These are phyloP conservation scores for Penicillium sp. DNA, from an alignment of 2,329 filamentous ascomycete species.

Conservation along the genomic window DNA sequence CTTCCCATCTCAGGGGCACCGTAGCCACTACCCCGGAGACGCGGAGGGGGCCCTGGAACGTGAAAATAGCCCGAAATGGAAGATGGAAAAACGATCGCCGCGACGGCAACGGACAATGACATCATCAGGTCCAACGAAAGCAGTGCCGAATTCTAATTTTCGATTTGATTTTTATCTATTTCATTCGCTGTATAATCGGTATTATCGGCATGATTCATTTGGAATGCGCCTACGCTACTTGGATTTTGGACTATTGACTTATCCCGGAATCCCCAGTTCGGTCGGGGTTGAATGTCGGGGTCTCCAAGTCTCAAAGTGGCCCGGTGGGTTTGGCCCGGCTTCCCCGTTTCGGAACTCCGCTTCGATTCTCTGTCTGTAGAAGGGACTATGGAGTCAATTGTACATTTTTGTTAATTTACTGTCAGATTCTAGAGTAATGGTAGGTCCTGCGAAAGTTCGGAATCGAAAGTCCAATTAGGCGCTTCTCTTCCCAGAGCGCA, in stretches of 20 bases:
- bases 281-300: slow-evolving; percentile 5
- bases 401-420: background rate
- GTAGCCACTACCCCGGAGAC: background rate
- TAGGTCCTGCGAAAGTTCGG: background rate
- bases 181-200: background rate
- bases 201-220: background rate
- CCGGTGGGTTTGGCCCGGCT: background rate
- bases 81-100: background rate
- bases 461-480: background rate
- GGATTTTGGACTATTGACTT: background rate
- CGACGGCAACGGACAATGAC: slow-evolving; percentile 5
- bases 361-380: background rate
- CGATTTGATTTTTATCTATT: background rate
- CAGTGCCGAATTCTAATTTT: background rate
- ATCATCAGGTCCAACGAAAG: slow-evolving; percentile 1
- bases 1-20: background rate
- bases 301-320: background rate
- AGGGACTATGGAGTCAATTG: background rate
- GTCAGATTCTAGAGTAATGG: background rate
- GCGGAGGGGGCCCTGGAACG: background rate
- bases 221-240: background rate
- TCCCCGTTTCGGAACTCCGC: background rate
- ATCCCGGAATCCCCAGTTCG: slow-evolving; percentile 2
- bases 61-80: background rate
- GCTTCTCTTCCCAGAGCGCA: background rate